A percentile compares a stretch with the other conserved stretches of the same genome.
Conservation (phyloP, 331 rosid species). For the Malus hybrid region DNA sequence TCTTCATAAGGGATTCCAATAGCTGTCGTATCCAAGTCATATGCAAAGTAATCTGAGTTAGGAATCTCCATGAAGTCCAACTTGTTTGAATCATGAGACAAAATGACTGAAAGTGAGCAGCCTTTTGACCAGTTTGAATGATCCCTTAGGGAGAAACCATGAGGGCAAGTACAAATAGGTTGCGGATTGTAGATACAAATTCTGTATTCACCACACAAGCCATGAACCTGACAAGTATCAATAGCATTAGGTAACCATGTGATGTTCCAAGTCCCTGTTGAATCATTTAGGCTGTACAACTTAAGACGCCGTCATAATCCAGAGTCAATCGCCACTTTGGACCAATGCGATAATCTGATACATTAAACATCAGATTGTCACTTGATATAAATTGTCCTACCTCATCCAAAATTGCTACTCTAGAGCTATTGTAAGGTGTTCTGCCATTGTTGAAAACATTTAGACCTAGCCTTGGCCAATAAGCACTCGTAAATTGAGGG, state of each 20-base stretch:
- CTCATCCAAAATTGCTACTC: slow-evolving; percentile 14
- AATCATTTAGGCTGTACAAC: slow-evolving; percentile 24
- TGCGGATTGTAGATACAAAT: slow-evolving; percentile 18
- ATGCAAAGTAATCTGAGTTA: slow-evolving; percentile 21
- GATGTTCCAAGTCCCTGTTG: slow-evolving; percentile 9
- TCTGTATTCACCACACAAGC: slow-evolving; percentile 27
- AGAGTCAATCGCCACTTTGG: slow-evolving; percentile 22
- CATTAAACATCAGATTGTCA: slow-evolving; percentile 14
- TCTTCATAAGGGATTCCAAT: neutral
- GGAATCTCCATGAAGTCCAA: slow-evolving; percentile 18
- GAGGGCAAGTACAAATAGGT: slow-evolving; percentile 24
- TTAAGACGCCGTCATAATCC: slow-evolving; percentile 31
- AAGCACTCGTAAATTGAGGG: slow-evolving; percentile 20
- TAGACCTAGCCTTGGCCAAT: slow-evolving; percentile 20
- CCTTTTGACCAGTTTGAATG: slow-evolving; percentile 28
- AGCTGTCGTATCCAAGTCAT: neutral
- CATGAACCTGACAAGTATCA: slow-evolving; percentile 24
- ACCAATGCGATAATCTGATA: slow-evolving; percentile 25
- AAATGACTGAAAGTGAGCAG: slow-evolving; percentile 11
- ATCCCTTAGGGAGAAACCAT: slow-evolving; percentile 11
- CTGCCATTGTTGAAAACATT: slow-evolving; percentile 12
- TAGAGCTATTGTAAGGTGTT: slow-evolving; percentile 31
- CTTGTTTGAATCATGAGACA: neutral
- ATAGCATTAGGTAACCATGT: slow-evolving; percentile 22
- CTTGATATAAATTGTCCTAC: slow-evolving; percentile 22